Conservation (phyloP, 2,329 filamentous ascomycete genomes). For the Phialocephala sp. region DNA sequence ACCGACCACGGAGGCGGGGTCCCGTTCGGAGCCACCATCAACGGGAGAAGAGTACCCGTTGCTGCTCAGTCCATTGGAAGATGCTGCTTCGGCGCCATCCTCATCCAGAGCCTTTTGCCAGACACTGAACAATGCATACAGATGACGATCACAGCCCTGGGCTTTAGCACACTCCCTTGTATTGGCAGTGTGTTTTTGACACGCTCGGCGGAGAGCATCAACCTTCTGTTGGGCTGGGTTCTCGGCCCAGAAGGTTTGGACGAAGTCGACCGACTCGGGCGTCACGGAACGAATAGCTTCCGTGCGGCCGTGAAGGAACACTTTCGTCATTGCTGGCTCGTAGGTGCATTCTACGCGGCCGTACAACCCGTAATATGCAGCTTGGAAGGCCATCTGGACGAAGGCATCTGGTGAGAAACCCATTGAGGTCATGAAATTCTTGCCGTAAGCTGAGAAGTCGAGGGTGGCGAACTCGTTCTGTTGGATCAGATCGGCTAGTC, state of each 20-base stretch:
- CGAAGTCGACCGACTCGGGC: conserved; percentile 82
- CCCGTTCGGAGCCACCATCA: conserved; percentile 56
- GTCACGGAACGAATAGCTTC: conserved; percentile 91
- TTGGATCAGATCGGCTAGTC: conserved; percentile 90
- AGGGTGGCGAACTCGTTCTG: conserved; percentile 96
- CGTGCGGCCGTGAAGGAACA: conserved; percentile 89
- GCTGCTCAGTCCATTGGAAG: conserved; percentile 56
- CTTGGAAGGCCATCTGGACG: conserved; percentile 98
- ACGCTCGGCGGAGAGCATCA: conserved; percentile 82
- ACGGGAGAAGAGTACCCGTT: conserved; percentile 66
- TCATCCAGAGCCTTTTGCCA: conserved; percentile 92
- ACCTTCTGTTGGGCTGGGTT: conserved; percentile 83
- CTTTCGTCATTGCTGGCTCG: conserved; percentile 98
- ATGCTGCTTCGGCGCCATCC: conserved; percentile 59
- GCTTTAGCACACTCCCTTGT: conserved; percentile 89
- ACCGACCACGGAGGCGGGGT: conserved; percentile 52
- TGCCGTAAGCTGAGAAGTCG: conserved; percentile 88
- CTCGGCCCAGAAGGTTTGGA: conserved; percentile 94
- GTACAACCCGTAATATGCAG: conserved; percentile 96
- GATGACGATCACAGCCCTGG: conserved; percentile 87
- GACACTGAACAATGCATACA: conserved; percentile 92
- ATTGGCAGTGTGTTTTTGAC: conserved; percentile 77
- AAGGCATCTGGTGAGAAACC: conserved; percentile 97
- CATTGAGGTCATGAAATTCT: conserved; percentile 97
- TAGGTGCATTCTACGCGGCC: conserved; percentile 94